Percentiles rank a stretch among this genome's conserved stretches.
These are phyloP conservation scores for Clohesyomyces aquaticus DNA, from an alignment of 495 filamentous ascomycete species.

Conservation along the genomic window DNA sequence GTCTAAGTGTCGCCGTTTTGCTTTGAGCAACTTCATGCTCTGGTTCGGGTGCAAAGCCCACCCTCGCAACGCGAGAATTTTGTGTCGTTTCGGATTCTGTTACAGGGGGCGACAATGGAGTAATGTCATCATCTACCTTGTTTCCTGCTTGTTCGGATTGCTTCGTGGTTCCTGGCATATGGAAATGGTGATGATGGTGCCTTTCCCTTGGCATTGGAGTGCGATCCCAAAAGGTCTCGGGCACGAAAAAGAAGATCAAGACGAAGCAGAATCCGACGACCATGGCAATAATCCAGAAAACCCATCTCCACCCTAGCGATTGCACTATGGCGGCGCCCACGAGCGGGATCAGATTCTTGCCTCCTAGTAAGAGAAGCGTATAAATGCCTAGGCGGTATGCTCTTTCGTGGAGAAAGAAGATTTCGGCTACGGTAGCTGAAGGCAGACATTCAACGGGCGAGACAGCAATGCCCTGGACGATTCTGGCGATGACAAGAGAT, in stretches of 20 bases:
- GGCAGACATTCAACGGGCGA: conserved; percentile 93
- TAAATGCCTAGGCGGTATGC: conserved; percentile 97
- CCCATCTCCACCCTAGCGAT: conserved; percentile 83
- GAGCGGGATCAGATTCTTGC: conserved; percentile 90
- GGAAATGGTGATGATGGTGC: conserved; percentile 29
- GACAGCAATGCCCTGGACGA: conserved; percentile 86
- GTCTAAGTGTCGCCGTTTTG: too few relatives aligned
- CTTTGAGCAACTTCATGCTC: not conserved
- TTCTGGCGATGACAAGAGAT: conserved; percentile 78
- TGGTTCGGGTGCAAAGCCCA: conserved; percentile 24
- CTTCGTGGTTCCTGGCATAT: conserved; percentile 13
- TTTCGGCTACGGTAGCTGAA: conserved; percentile 93
- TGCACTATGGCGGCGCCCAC: conserved; percentile 87
- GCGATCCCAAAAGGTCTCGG: conserved; percentile 96
- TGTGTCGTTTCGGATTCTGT: too few relatives aligned
- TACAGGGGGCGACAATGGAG: not conserved
- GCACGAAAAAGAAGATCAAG: conserved; percentile 86
- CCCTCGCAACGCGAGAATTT: not conserved
- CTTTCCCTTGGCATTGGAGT: conserved; percentile 66
- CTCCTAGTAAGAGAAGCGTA: conserved; percentile 83
- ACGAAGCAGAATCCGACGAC: conserved; percentile 74
- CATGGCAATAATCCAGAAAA: conserved; percentile 89
- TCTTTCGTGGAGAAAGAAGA: conserved; percentile 93
- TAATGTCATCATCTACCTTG: not conserved
- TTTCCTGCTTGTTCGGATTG: not conserved